Conservation (phyloP, 2,329 filamentous ascomycete genomes). For the Delphinella strobiligena region DNA sequence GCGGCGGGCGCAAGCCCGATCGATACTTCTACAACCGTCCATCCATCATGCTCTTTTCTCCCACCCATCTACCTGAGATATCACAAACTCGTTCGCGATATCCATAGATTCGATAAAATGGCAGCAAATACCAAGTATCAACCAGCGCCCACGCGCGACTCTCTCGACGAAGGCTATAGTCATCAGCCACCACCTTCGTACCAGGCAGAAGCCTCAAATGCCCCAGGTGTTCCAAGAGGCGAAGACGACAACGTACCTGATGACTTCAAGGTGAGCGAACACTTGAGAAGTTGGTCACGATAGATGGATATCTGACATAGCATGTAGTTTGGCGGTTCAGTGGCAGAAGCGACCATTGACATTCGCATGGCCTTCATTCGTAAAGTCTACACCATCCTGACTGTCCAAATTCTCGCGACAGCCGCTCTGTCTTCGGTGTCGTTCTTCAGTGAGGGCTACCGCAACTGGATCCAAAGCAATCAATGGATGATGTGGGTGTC, state of each 20-base stretch:
- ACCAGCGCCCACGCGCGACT: slow-evolving; percentile 74
- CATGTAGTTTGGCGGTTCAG: slow-evolving; percentile 71
- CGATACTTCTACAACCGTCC: no score
- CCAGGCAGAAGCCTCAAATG: slow-evolving; percentile 45
- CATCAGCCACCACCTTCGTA: slow-evolving; percentile 78
- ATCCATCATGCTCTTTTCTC: no score
- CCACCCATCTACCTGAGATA: no score
- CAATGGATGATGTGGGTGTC: slow-evolving; percentile 77
- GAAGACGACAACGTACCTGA: slow-evolving; percentile 89
- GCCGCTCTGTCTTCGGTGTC: slow-evolving; percentile 68
- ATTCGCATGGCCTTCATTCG: slow-evolving; percentile 46
- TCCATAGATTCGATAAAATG: slow-evolving; percentile 37
- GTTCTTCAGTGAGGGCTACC: slow-evolving; percentile 73
- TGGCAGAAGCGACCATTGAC: slow-evolving; percentile 85
- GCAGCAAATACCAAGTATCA: slow-evolving; percentile 70
- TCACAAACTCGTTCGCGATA: no score
- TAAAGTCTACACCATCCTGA: slow-evolving; percentile 84
- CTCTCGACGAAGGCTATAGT: slow-evolving; percentile 54
- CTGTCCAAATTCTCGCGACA: slow-evolving; percentile 83
- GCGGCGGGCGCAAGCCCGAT: no score
- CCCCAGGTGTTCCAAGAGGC: slow-evolving; percentile 49
- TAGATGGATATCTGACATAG: slow-evolving; percentile 5
- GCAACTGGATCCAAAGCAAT: slow-evolving; percentile 74
- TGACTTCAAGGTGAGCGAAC: slow-evolving; percentile 69
- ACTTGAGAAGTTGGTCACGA: background rate